phyloP scores from a whole-genome alignment of 148 eudicot genomes.

The Pouteria glomerata region DNA sequence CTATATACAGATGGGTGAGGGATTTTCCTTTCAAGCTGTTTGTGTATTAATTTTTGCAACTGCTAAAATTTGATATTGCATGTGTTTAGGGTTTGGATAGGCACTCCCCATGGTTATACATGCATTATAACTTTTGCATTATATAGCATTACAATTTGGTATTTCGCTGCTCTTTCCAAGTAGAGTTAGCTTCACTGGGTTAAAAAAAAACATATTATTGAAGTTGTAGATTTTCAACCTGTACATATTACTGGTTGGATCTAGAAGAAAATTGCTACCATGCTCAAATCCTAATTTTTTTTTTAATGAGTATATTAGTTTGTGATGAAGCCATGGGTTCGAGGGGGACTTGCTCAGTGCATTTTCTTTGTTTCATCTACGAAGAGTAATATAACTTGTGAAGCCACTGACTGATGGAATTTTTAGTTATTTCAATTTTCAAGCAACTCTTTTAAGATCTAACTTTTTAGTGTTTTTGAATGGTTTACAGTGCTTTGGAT shows the following conservation, averaged over 20 bases:
- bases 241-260: not conserved
- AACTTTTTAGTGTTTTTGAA: constrained; percentile 7
- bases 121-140: too few species aligned
- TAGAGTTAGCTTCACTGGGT: too few species aligned
- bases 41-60: not conserved
- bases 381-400: not conserved
- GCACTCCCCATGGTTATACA: too few species aligned
- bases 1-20: not conserved
- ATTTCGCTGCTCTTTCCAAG: too few species aligned
- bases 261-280: not conserved
- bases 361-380: not conserved
- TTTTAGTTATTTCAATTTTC: constrained; percentile 3
- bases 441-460: not conserved
- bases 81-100: too few species aligned
- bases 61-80: not conserved
- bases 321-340: not conserved
- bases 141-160: too few species aligned
- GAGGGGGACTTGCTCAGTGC: not conserved
- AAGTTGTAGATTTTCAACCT: not conserved
- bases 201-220: not conserved
- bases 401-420: constrained; percentile 1
- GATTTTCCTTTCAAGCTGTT: not conserved
- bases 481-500: constrained; percentile 79
- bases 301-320: not conserved
- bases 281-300: not conserved